phyloP scores from a whole-genome alignment of 2,329 filamentous ascomycete species.

The Thelonectria blattea region DNA sequence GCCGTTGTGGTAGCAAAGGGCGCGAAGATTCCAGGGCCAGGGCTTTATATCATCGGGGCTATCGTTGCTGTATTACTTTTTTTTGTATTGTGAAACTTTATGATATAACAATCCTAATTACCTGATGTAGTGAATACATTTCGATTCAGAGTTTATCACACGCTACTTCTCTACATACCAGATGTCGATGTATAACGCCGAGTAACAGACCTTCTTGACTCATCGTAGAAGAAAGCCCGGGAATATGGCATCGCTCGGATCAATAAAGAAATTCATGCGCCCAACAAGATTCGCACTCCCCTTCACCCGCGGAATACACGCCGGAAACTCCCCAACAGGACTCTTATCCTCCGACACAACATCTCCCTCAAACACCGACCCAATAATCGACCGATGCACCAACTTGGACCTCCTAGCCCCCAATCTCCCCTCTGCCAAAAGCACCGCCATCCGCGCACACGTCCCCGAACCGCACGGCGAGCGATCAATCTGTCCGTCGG shows the following conservation, averaged over 20 bases:
- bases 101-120: too few relatives aligned
- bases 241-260: slow-evolving; percentile 18
- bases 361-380: slow-evolving; percentile 20
- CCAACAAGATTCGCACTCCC: slow-evolving; percentile 23
- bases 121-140: too few relatives aligned
- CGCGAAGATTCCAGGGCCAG: background rate
- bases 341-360: slow-evolving; percentile 20
- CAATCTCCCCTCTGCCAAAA: slow-evolving; percentile 9
- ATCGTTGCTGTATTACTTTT: background rate
- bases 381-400: slow-evolving; percentile 24
- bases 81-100: background rate
- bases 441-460: slow-evolving; percentile 26
- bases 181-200: too few relatives aligned
- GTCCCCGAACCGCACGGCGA: slow-evolving; percentile 38
- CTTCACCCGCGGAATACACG: slow-evolving; percentile 27
- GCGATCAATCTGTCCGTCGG: slow-evolving; percentile 37
- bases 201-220: background rate
- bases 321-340: slow-evolving; percentile 23
- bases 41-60: background rate
- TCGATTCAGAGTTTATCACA: too few relatives aligned
- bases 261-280: slow-evolving; percentile 29
- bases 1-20: background rate
- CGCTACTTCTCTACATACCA: too few relatives aligned
- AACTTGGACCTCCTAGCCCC: background rate
- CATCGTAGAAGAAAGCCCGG: slow-evolving; percentile 26